These are phyloP conservation scores for Mariannaea elegans DNA, from an alignment of 2,329 filamentous ascomycete species.

Conservation along the genomic window DNA sequence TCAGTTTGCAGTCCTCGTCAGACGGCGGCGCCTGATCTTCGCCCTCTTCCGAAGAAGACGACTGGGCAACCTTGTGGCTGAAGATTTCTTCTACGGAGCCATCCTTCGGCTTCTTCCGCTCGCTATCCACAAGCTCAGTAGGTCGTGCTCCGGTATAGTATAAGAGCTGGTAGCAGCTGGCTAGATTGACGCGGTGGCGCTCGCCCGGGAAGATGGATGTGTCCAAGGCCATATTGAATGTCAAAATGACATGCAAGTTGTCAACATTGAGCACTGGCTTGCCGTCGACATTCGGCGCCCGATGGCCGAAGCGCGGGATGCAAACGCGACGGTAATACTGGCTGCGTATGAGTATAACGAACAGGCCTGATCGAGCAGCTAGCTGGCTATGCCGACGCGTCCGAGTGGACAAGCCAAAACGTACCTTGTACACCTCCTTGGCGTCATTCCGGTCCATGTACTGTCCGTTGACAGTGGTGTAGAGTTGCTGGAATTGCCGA, in stretches of 20 bases:
- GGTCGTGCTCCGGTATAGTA: conserved; percentile 40
- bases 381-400: too few species aligned
- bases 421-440: conserved; percentile 10
- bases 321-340: conserved; percentile 35
- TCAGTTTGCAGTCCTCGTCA: conserved; percentile 34
- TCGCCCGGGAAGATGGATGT: conserved; percentile 35
- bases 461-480: conserved; percentile 32
- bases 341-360: conserved; percentile 17
- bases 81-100: conserved; percentile 39
- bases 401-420: too few species aligned
- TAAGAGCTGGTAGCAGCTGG: conserved; percentile 40
- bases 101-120: conserved; percentile 40
- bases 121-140: conserved; percentile 41
- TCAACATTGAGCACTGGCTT: conserved; percentile 37
- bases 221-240: conserved; percentile 44
- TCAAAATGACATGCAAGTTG: conserved; percentile 34
- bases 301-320: conserved; percentile 35
- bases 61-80: conserved; percentile 31
- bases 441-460: conserved; percentile 22
- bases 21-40: conserved; percentile 9
- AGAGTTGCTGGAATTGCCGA: conserved; percentile 40
- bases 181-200: conserved; percentile 35
- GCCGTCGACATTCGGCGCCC: conserved; percentile 32
- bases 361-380: too few species aligned
- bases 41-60: conserved; percentile 12